Conservation (phyloP, 768 basidiomycete genomes). For the Rhizopogon vinicolor region DNA sequence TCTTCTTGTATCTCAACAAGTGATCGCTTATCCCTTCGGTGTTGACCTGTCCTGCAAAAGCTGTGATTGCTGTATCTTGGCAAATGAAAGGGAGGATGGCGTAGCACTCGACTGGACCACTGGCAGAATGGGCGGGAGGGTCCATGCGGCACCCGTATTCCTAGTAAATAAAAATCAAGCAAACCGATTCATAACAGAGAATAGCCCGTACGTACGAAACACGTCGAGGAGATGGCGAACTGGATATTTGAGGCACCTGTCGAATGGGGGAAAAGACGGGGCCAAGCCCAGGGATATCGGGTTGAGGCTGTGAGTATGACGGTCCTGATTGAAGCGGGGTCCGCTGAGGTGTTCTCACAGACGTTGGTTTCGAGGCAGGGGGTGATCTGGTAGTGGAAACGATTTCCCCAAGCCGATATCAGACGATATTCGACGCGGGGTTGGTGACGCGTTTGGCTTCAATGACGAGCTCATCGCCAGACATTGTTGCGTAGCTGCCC, state of each 20-base stretch:
- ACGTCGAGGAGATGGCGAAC: constrained; percentile 32
- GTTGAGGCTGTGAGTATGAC: constrained; percentile 18
- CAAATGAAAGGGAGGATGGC: constrained; percentile 51
- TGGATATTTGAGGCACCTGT: constrained; percentile 30
- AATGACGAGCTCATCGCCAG: constrained; percentile 3
- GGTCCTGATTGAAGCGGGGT: constrained; percentile 9
- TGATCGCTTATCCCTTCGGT: constrained; percentile 53
- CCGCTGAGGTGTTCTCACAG: constrained; percentile 5
- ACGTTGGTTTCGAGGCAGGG: not conserved
- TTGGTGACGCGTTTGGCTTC: constrained; percentile 3
- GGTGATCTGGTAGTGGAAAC: not conserved
- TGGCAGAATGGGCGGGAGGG: constrained; percentile 46
- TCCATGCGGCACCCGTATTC: constrained; percentile 54
- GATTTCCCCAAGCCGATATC: constrained; percentile 6
- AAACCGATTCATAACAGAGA: not conserved
- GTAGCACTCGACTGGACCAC: constrained; percentile 27
- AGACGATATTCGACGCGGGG: constrained; percentile 6
- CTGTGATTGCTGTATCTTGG: constrained; percentile 82
- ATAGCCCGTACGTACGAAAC: constrained; percentile 39
- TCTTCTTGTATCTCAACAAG: constrained; percentile 85
- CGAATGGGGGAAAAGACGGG: constrained; percentile 62
- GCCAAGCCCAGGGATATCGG: constrained; percentile 39
- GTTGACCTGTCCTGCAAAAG: constrained; percentile 43
- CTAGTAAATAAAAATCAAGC: constrained; percentile 5
- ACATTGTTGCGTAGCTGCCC: not conserved